Percentiles rank a stretch among this genome's conserved stretches.
Evolutionary conservation across 176 grass and related monocot species (phyloP).

Genomic region (Juncus inflexus): DNA sequence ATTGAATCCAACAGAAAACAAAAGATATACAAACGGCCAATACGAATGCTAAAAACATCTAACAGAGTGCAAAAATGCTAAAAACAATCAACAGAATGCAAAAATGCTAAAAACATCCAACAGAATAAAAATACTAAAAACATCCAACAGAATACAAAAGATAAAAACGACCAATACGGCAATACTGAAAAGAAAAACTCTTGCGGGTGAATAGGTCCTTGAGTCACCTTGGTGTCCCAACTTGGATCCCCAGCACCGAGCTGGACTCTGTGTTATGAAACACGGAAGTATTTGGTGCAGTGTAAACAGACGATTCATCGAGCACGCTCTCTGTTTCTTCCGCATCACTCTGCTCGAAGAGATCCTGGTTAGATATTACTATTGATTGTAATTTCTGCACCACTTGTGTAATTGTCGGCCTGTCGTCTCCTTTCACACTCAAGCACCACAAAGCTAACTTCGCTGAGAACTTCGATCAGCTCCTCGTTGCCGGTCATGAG

Average conservation of each 20-base stretch:
- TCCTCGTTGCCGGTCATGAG: background rate
- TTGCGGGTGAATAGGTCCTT: background rate
- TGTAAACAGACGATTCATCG: background rate
- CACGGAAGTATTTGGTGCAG: background rate
- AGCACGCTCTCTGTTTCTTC: conserved; percentile 6
- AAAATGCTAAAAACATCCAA: too few relatives aligned
- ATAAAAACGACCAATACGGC: too few relatives aligned
- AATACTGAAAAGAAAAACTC: too few relatives aligned
- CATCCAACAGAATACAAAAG: too few relatives aligned
- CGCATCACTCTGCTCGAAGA: background rate
- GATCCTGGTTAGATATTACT: background rate
- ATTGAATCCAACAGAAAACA: too few relatives aligned
- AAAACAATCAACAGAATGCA: too few relatives aligned
- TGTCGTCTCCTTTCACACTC: conserved; percentile 20
- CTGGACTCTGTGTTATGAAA: conserved; percentile 1
- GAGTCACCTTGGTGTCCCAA: background rate
- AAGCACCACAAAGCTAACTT: conserved; percentile 20
- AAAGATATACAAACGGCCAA: too few relatives aligned
- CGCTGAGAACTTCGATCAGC: conserved; percentile 1
- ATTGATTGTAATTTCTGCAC: conserved; percentile 6
- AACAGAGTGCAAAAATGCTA: too few relatives aligned
- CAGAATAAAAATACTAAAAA: too few relatives aligned
- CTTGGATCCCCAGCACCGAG: background rate
- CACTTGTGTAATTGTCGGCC: conserved; percentile 24
- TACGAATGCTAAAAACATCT: too few relatives aligned